A percentile compares a stretch with the other conserved stretches of the same genome.
These are phyloP conservation scores for Coemansia interrupta DNA, from an alignment of 192 early-diverging fungal genomes.

Conservation along the genomic window DNA sequence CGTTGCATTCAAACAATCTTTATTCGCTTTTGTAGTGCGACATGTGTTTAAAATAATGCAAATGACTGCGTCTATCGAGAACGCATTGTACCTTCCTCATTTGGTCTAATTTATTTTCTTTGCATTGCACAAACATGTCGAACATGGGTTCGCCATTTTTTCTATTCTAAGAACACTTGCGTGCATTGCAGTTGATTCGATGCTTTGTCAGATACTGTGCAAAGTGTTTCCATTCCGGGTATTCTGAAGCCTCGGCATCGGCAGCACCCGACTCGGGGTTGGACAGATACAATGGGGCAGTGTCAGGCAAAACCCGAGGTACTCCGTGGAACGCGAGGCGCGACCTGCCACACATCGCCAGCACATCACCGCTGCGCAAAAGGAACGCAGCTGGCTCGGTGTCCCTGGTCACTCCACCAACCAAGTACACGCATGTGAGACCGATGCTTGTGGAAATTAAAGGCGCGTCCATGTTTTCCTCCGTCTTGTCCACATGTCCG, in stretches of 20 bases:
- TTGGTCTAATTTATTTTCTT: too few relatives aligned
- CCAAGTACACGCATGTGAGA: slow-evolving; percentile 68
- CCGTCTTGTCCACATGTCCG: slow-evolving; percentile 91
- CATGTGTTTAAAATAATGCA: too few relatives aligned
- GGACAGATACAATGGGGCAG: slow-evolving; percentile 64
- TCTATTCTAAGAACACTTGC: slow-evolving; percentile 60
- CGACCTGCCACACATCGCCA: slow-evolving; percentile 80
- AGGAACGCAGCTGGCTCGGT: slow-evolving; percentile 65
- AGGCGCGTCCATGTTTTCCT: slow-evolving; percentile 79
- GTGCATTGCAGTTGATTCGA: slow-evolving; percentile 88
- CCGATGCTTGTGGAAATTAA: slow-evolving; percentile 69
- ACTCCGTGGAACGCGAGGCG: slow-evolving; percentile 84
- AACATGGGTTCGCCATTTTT: not conserved
- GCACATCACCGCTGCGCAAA: slow-evolving; percentile 81
- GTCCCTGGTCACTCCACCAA: slow-evolving; percentile 74
- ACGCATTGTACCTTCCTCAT: too few relatives aligned
- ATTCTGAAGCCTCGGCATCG: slow-evolving; percentile 27
- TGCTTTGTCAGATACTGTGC: slow-evolving; percentile 64
- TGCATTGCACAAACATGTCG: not conserved
- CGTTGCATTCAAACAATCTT: too few relatives aligned
- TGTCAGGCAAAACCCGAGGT: slow-evolving; percentile 70
- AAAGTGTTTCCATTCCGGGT: slow-evolving; percentile 65
- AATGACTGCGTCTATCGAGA: too few relatives aligned
- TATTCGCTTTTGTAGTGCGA: too few relatives aligned
- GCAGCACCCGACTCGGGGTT: slow-evolving; percentile 14